Conservation (phyloP, 2,329 filamentous ascomycete species). For the Tympanopsis confertula region DNA sequence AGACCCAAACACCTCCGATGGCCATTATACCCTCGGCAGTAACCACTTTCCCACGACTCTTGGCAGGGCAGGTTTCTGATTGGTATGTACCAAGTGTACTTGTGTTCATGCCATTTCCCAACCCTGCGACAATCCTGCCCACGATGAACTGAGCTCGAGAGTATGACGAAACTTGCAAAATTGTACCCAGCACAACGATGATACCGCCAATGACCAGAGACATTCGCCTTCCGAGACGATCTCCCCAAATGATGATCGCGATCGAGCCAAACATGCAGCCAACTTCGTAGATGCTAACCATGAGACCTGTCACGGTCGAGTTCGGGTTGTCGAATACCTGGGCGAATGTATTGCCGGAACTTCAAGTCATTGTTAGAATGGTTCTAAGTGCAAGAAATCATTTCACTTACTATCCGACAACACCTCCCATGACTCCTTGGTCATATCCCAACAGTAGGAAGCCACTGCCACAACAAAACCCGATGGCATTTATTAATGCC, state of each 20-base stretch:
- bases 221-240: slow-evolving; percentile 6
- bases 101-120: slow-evolving; percentile 1
- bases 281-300: slow-evolving; percentile 10
- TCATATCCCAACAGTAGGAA: slow-evolving; percentile 15
- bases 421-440: slow-evolving; percentile 12
- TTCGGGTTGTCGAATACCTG: too few relatives aligned
- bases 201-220: slow-evolving; percentile 7
- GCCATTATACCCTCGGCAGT: too few relatives aligned
- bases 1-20: too few relatives aligned
- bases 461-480: slow-evolving; percentile 8
- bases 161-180: slow-evolving; percentile 8
- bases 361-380: too few relatives aligned
- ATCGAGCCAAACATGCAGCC: slow-evolving; percentile 9
- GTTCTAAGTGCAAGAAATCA: too few relatives aligned
- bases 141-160: slow-evolving; percentile 3
- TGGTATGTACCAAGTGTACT: not conserved
- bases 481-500: too few relatives aligned
- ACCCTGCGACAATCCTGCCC: not conserved
- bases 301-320: too few relatives aligned
- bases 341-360: too few relatives aligned
- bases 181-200: slow-evolving; percentile 8
- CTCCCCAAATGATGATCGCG: slow-evolving; percentile 7
- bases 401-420: too few relatives aligned
- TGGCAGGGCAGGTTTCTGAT: not conserved
- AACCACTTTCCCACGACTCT: not conserved